Evolutionary conservation across 2,329 filamentous ascomycete species (phyloP).

Genomic region (Calonectria henricotiae): DNA sequence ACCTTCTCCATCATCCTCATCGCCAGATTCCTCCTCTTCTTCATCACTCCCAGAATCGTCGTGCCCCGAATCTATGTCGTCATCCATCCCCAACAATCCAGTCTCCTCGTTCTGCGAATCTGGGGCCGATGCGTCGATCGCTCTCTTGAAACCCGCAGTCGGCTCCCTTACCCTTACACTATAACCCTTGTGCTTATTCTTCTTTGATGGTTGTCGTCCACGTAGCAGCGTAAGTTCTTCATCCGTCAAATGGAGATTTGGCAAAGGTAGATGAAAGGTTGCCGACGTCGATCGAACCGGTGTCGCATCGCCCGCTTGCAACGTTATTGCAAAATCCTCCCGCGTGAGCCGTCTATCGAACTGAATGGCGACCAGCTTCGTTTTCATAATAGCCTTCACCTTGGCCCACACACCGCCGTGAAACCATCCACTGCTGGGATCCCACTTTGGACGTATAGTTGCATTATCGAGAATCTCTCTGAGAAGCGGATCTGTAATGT

Average conservation of each 20-base stretch:
- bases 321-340: conserved; percentile 58
- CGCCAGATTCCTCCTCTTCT: conserved; percentile 53
- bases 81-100: conserved; percentile 42
- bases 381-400: conserved; percentile 88
- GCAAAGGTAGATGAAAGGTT: conserved; percentile 57
- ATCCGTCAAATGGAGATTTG: conserved; percentile 57
- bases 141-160: conserved; percentile 42
- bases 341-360: conserved; percentile 67
- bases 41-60: conserved; percentile 51
- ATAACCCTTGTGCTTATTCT: conserved; percentile 58
- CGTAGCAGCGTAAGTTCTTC: conserved; percentile 58
- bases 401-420: conserved; percentile 87
- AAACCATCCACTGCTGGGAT: conserved; percentile 86
- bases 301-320: conserved; percentile 57
- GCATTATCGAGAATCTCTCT: conserved; percentile 76
- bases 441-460: conserved; percentile 73
- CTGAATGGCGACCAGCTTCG: conserved; percentile 82
- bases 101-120: conserved; percentile 51
- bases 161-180: conserved; percentile 55
- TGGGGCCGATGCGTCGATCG: conserved; percentile 39
- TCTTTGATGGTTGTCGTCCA: conserved; percentile 57
- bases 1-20: conserved; percentile 39
- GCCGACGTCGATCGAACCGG: conserved; percentile 53
- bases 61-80: conserved; percentile 49
- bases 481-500: conserved; percentile 87